Evolutionary conservation across 345 rosid genomes (phyloP), one percentile per base, ranked within the genome.

Genomic region (Salix brachista): DNA sequence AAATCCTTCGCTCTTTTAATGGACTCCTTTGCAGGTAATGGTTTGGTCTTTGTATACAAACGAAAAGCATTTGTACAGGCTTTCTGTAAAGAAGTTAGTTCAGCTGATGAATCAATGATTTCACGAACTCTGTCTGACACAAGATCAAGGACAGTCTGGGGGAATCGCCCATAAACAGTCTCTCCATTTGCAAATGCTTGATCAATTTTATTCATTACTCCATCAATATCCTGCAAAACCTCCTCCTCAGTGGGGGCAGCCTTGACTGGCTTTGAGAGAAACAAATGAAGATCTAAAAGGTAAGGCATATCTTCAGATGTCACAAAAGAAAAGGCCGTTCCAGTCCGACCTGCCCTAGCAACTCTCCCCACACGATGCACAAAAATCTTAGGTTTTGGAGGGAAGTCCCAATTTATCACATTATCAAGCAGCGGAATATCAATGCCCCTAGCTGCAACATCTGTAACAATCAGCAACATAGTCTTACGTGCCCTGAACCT

Each of bases 391-490:
- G 99, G 98, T 75, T 90, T 91, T 2, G 98, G 95, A 58, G 99
- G 98, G 69, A 92, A 96, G 82, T 96, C 99, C 97, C 97, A 96
- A 82, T 96, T 93, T 64, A 96, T 91, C 73, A 93, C 99, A 84
- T 96, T 96, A 80, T 96, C 99, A 74, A 96, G 98, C 84, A 96
- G 85, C 0, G 98, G 99, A 72, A 96, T 93, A 74, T 96, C 99
- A 68, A 96, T 96, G 32, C 99, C 99, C 80, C 99, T 91, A 70
- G 99, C 98, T 14, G 99, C 98, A 78, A 96, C 87, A 86, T 96
- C 99, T 3, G 97, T 96, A 74, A 96, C 99, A 82, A 96, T 85
- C 81, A 96, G 83, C 84, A 93, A 42, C 99, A 87, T 93, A 34
- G 97, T 91, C 86, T 85, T 96, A 75, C 92, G 87, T 14, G 94